Base-by-base conservation (phyloP, 2,329 filamentous ascomycete species). In the Elsinoe perseae region DNA sequence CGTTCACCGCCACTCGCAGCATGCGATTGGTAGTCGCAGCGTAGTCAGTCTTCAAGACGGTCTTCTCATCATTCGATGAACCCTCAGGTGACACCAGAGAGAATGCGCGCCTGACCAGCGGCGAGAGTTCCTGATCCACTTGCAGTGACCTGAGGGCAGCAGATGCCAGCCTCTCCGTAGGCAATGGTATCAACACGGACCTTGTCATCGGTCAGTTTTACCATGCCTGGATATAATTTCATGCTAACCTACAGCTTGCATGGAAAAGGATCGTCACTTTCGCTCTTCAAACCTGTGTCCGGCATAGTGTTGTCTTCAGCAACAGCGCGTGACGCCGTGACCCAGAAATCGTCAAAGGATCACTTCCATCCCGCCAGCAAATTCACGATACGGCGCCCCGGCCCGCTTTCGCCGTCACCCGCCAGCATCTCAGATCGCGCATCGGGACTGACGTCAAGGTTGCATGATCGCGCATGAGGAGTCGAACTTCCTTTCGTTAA, bases 1-100 rank as follows among this genome's bases (percentile, higher is more conserved):
- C 89, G 73, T 97, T 97, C 57, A 96, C 91, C 2, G 92, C 88
- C 2, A 98, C 93, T 43, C 93, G 85, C 57, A 98, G 79, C 92
- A 97, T 97, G 63, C 93, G 85, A 69, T 96, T 95, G 18, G 93
- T 97, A 0, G 89, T 89, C 1, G 93, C 93, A 56, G 79, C 80
- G 73, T 97, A 97, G 59, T 86, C 80, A 8, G 88, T 86, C 59
- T 80, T 77, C 50, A 97, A 76, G 3, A 91, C 72, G 1, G 74
- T 79, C 63, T 73, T 72, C 32, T 66, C 64, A 23, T 72, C 58
- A 53, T 54, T 59, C 10, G 58, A 32, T 34, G 58, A 58, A 30
- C 58, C 56, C 8, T 59, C 54, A 16, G 59, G 20, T 18, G 57
- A 38, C 25, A 65, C 71, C 50, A 89, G 75, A 38, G 78, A 76